Evolutionary conservation across 2,329 filamentous ascomycete genomes (phyloP), one percentile per base, ranked within the genome.

Genomic region (Trichoderma endophyticum): DNA sequence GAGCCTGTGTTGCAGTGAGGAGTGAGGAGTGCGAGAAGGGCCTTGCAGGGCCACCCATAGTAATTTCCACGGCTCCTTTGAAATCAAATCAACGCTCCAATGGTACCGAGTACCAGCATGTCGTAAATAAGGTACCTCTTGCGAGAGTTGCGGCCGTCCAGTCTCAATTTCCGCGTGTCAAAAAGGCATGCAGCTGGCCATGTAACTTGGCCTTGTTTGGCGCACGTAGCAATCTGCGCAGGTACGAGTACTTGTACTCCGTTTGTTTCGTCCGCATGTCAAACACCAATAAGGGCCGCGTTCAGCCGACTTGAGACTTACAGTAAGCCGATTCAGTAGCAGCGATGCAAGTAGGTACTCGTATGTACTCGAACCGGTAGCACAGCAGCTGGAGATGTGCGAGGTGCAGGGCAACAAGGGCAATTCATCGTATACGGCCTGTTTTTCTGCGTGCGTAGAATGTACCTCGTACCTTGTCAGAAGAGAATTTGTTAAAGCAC

Each of bases 1-100:
- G 70, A 61, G 70, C 39, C 43, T 72, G 63, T 68, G 70, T 72
- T 66, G 70, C 70, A 72, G 62, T 24, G 57, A 56, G 63, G 39
- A 71, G 70, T 26, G 54, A 56, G 63, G 39, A 71, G 70, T 26
- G 54, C 30, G 24, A 60, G 28, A 21, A 65, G 62, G 51, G 65
- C 56, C 65, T 56, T 18, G 57, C 57, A 64, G 48, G 66, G 66
- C 66, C 60, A 54, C 57, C 56, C 66, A 62, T 36, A 61, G 54
- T 15, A 61, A 61, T 36, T 61, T 21, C 54, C 66, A 61, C 48
- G 64, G 64, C 51, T 30, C 15, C 51, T 57, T 59, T 39, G 43
- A 66, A 32, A 56, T 18, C n/a, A 14, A 54, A 56, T 11, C 28
- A n/a, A 54, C 11, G 21, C 48, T 54, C 48, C 48, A 54, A 54